Evolutionary conservation across 192 early-diverging fungal genomes (phyloP).

Genomic region (Polychytrium aggregatum): DNA sequence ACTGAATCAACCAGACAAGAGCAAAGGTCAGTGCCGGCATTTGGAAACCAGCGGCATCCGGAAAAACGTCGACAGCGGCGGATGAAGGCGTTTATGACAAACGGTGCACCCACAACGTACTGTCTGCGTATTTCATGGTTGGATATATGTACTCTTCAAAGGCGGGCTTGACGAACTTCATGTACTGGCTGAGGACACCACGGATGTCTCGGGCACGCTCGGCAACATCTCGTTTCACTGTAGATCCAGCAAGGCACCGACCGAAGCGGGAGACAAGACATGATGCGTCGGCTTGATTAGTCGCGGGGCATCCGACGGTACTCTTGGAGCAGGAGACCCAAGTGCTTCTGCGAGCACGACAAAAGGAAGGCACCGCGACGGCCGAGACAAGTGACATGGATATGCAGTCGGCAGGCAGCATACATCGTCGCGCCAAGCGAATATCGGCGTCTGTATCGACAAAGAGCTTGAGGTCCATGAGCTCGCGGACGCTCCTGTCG

Average conservation of each 20-base stretch:
- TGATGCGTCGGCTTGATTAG: too few relatives aligned
- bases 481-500: conserved; percentile 61
- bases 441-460: conserved; percentile 93
- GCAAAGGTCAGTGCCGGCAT: too few relatives aligned
- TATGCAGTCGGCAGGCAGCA: conserved; percentile 1
- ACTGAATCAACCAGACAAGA: conserved; percentile 2
- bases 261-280: too few relatives aligned
- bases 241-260: too few relatives aligned
- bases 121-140: conserved; percentile 85
- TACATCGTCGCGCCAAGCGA: conserved; percentile 74
- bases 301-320: not conserved
- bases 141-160: conserved; percentile 87
- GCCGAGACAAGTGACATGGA: too few relatives aligned
- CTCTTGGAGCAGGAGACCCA: not conserved
- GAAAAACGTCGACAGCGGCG: too few relatives aligned
- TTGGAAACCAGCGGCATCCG: too few relatives aligned
- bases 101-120: conserved; percentile 18
- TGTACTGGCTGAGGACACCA: conserved; percentile 84
- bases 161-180: conserved; percentile 85
- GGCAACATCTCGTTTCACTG: conserved; percentile 81
- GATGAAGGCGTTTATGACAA: not conserved
- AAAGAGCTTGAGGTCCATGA: conserved; percentile 79
- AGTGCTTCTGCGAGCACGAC: not conserved
- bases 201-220: conserved; percentile 79
- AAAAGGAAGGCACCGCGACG: not conserved